A percentile compares a stretch with the other conserved stretches of the same genome.
Evolutionary conservation across 2,329 filamentous ascomycete genomes (phyloP).

Genomic region (Apiospora kogelbergensis): DNA sequence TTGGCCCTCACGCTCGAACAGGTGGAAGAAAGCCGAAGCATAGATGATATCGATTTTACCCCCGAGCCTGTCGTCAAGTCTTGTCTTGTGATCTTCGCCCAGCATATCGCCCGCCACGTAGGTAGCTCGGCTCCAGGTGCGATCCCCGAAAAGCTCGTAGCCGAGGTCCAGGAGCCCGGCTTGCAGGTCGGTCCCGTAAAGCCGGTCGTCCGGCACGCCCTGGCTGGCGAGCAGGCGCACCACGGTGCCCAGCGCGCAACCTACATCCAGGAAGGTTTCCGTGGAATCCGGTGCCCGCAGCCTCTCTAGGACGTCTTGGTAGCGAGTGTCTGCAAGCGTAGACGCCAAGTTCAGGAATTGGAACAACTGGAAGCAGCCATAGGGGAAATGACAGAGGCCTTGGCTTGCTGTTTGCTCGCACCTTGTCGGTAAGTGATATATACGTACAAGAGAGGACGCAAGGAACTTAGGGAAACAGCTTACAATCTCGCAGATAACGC

Average conservation of each 20-base stretch:
- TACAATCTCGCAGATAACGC: conserved; percentile 29
- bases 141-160: background rate
- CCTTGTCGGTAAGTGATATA: background rate
- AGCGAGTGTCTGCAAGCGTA: background rate
- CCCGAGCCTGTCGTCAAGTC: conserved; percentile 27
- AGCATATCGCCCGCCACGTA: conserved; percentile 3
- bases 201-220: background rate
- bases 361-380: conserved; percentile 19
- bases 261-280: background rate
- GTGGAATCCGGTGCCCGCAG: background rate
- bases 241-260: background rate
- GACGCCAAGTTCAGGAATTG: conserved; percentile 22
- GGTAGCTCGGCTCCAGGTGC: background rate
- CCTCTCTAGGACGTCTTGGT: background rate
- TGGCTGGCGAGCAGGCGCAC: background rate
- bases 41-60: conserved; percentile 23
- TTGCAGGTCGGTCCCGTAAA: conserved; percentile 5
- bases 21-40: conserved; percentile 35
- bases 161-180: background rate
- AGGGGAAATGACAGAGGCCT: background rate
- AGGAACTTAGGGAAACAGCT: background rate
- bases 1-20: conserved; percentile 46
- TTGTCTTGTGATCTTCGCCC: conserved; percentile 36
- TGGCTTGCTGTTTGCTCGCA: background rate
- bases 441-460: rapidly evolving